Conservation (phyloP, 2,329 filamentous ascomycete genomes). For the Amauroascus niger region DNA sequence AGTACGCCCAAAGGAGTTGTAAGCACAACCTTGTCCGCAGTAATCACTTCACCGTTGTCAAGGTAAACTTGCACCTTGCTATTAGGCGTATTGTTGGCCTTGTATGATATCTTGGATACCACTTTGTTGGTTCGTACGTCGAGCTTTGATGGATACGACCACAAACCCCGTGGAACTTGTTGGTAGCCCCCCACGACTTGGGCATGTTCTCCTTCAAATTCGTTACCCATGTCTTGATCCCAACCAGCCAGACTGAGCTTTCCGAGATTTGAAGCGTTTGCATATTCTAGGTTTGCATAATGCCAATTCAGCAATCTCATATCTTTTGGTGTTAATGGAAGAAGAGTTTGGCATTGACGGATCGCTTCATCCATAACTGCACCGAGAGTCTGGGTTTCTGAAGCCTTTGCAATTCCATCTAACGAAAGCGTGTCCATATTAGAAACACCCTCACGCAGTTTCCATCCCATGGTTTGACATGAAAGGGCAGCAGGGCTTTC, state of each 20-base stretch:
- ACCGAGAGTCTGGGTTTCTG: conserved; percentile 63
- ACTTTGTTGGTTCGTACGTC: conserved; percentile 64
- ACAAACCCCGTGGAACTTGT: conserved; percentile 77
- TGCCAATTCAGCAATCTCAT: conserved; percentile 94
- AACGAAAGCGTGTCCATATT: conserved; percentile 62
- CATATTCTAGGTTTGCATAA: conserved; percentile 94
- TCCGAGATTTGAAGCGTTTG: conserved; percentile 81
- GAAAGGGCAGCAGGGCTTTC: conserved; percentile 66
- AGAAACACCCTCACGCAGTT: conserved; percentile 54
- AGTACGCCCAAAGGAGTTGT: conserved; percentile 85
- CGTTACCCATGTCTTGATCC: conserved; percentile 96
- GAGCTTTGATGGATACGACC: conserved; percentile 64
- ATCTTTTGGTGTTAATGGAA: conserved; percentile 76
- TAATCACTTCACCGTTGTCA: conserved; percentile 63
- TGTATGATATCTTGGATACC: conserved; percentile 64
- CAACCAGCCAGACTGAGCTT: conserved; percentile 81
- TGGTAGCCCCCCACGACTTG: conserved; percentile 93
- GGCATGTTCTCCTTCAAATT: conserved; percentile 90
- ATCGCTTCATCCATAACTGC: conserved; percentile 90
- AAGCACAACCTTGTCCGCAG: conserved; percentile 84
- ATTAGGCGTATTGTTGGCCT: conserved; percentile 31
- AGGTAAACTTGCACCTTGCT: conserved; percentile 58
- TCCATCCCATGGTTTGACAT: conserved; percentile 74
- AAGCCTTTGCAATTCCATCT: conserved; percentile 51
- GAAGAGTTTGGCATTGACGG: conserved; percentile 69